Evolutionary conservation across 202 grass and related monocot species (phyloP).

Genomic region (Schoenoplectus triqueter): DNA sequence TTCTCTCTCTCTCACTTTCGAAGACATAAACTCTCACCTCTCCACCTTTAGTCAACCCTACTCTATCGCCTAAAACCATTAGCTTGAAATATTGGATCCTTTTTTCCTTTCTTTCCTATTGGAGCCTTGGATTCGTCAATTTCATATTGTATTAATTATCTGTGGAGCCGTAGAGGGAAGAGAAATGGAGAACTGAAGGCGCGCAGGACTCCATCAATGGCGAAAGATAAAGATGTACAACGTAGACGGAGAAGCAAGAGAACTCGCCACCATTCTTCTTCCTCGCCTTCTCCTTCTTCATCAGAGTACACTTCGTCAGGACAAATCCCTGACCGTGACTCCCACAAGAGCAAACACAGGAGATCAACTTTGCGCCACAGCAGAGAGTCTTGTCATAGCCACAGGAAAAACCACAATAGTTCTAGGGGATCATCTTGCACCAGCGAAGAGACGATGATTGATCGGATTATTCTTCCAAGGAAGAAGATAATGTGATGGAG

Average conservation of each 20-base stretch:
- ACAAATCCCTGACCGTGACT: conserved; percentile 31
- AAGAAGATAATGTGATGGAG: conserved; percentile 41
- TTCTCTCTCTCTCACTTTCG: no score
- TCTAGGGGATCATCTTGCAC: conserved; percentile 47
- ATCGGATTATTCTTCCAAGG: conserved; percentile 45
- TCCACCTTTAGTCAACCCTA: no score
- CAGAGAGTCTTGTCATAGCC: conserved; percentile 42
- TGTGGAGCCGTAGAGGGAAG: neutral
- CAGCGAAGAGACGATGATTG: neutral
- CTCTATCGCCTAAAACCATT: no score
- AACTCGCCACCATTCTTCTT: conserved; percentile 35
- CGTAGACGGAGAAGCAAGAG: conserved; percentile 54
- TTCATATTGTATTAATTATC: neutral
- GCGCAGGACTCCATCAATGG: conserved; percentile 15
- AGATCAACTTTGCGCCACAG: conserved; percentile 45
- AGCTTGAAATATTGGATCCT: no score
- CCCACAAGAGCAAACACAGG: conserved; percentile 46
- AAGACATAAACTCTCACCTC: no score
- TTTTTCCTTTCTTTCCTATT: no score
- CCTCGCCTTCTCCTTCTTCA: conserved; percentile 35
- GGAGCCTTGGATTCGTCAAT: neutral
- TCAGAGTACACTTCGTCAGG: conserved; percentile 43
- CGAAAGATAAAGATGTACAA: conserved; percentile 43
- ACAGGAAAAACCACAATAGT: conserved; percentile 41
- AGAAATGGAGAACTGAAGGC: neutral